A percentile compares a stretch with the other conserved stretches of the same genome.
Conservation (phyloP, 1,284 basidiomycete genomes). For the Ceraceosorus guamensis region DNA sequence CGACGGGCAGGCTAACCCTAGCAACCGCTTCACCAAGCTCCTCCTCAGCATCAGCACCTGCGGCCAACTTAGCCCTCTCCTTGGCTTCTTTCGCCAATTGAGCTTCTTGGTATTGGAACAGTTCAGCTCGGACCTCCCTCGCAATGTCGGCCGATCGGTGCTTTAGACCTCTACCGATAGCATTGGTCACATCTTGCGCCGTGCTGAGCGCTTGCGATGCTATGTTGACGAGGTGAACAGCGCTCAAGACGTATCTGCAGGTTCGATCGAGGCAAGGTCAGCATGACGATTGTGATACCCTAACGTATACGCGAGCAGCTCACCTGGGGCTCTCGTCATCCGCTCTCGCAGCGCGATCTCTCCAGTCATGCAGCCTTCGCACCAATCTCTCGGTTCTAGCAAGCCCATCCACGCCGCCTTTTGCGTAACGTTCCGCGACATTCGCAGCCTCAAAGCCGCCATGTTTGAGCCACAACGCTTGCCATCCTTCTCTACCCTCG, state of each 20-base stretch:
- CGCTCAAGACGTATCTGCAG: conserved; percentile 22
- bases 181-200: conserved; percentile 22
- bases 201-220: conserved; percentile 33
- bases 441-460: conserved; percentile 50
- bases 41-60: conserved; percentile 8
- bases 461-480: conserved; percentile 33
- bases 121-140: conserved; percentile 20
- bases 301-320: conserved; percentile 15
- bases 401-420: conserved; percentile 17
- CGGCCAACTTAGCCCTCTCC: background rate
- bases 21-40: conserved; percentile 5
- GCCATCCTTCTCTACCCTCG: conserved; percentile 39
- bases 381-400: conserved; percentile 56
- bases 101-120: conserved; percentile 16
- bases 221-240: conserved; percentile 27
- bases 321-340: conserved; percentile 74
- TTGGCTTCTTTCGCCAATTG: background rate
- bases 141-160: conserved; percentile 29
- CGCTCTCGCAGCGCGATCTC: conserved; percentile 69
- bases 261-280: background rate
- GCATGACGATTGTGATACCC: conserved; percentile 11
- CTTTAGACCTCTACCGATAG: conserved; percentile 19
- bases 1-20: background rate
- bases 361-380: conserved; percentile 71
- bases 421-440: conserved; percentile 18